A percentile compares a stretch with the other conserved stretches of the same genome.
phyloP scores from a whole-genome alignment of 129 eudicot species.

The Flaveria linearis region DNA sequence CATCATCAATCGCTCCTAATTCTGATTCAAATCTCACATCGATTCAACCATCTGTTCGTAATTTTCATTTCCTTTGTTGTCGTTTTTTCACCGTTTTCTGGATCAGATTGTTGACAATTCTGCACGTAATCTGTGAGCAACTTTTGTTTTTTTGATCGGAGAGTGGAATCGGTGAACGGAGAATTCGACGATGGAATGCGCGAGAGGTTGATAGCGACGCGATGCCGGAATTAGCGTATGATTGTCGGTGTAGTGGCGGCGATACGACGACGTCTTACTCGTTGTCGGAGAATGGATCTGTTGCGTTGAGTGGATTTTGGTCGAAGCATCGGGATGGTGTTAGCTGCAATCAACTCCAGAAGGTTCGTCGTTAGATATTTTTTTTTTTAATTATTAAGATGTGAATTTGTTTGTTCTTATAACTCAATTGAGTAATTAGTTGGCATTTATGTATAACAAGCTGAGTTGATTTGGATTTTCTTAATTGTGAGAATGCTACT shows the following conservation, averaged over 20 bases:
- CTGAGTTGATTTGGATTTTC: slow-evolving; percentile 18
- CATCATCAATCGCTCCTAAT: slow-evolving; percentile 13
- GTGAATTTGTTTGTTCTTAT: slow-evolving; percentile 15
- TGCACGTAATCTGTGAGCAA: slow-evolving; percentile 26
- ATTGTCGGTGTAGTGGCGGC: slow-evolving; percentile 42
- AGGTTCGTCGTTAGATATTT: slow-evolving; percentile 48
- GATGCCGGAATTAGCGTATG: slow-evolving; percentile 80
- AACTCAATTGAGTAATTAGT: background rate
- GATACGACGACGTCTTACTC: slow-evolving; percentile 44
- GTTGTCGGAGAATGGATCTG: slow-evolving; percentile 51
- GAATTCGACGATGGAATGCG: slow-evolving; percentile 33
- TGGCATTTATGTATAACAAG: slow-evolving; percentile 19
- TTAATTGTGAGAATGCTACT: slow-evolving; percentile 1
- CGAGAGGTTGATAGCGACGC: slow-evolving; percentile 27
- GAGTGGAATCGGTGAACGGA: slow-evolving; percentile 22
- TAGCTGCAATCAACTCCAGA: slow-evolving; percentile 84
- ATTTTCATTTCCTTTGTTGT: slow-evolving; percentile 13
- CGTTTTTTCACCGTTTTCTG: background rate
- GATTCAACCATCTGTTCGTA: slow-evolving; percentile 5
- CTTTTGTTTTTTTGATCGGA: slow-evolving; percentile 22
- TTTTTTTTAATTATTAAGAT: slow-evolving; percentile 12
- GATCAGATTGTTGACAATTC: slow-evolving; percentile 33
- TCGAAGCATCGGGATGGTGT: slow-evolving; percentile 73
- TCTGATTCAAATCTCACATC: slow-evolving; percentile 18
- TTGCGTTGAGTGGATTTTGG: slow-evolving; percentile 71